Conservation (phyloP, 192 early-diverging fungal genomes). For the Lunasporangiospora selenospora region DNA sequence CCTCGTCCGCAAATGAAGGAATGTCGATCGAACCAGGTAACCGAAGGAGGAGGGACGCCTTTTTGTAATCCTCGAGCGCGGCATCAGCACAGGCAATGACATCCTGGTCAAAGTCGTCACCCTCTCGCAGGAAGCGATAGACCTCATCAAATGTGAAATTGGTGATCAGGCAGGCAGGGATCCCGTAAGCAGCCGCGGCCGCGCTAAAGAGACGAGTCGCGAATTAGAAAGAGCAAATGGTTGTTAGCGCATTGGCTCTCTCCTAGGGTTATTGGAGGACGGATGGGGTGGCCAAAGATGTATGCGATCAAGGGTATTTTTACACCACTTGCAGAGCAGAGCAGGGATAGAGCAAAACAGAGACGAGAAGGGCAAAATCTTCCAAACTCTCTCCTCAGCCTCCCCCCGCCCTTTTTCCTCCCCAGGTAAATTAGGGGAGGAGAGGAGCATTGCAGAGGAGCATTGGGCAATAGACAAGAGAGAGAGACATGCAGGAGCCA, state of each 20-base stretch:
- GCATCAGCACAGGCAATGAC: conserved; percentile 38
- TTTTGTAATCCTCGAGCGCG: conserved; percentile 50
- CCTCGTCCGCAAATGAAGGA: conserved; percentile 55
- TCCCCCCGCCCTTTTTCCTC: conserved; percentile 1
- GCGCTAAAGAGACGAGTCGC: conserved; percentile 30
- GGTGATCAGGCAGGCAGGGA: conserved; percentile 56
- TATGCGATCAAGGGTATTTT: no score
- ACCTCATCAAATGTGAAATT: conserved; percentile 68
- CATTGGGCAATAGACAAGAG: no score
- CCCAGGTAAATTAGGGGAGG: no score
- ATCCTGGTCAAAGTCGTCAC: conserved; percentile 53
- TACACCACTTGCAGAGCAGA: no score
- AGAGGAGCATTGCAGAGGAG: no score
- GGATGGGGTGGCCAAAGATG: no score
- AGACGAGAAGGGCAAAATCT: not conserved
- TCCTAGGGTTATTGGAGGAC: no score
- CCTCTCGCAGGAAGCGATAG: conserved; percentile 56
- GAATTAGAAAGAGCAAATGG: not conserved
- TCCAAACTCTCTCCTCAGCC: not conserved
- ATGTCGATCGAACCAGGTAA: conserved; percentile 59
- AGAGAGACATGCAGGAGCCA: no score
- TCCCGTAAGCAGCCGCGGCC: conserved; percentile 54
- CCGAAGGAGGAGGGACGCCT: conserved; percentile 52
- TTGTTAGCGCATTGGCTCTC: no score
- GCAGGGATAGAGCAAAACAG: no score